Percentiles rank a stretch among this genome's conserved stretches.
Evolutionary conservation across 176 grass and related monocot species (phyloP).

Genomic region (Hordeum marinum): DNA sequence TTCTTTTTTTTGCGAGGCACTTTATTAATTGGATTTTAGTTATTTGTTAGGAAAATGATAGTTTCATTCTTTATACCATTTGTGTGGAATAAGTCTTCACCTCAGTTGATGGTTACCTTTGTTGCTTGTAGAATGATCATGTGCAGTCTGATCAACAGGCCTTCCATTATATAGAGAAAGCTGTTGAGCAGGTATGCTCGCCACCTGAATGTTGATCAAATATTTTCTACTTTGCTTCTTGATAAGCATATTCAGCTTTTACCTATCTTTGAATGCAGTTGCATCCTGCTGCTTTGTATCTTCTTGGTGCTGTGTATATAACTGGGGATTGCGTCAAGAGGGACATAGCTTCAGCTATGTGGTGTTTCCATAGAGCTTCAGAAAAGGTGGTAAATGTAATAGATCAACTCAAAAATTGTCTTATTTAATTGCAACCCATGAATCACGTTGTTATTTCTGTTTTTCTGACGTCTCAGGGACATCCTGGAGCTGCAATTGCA

Average conservation of each 20-base stretch:
- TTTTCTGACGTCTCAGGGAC: conserved; percentile 48
- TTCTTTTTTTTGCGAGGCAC: not conserved
- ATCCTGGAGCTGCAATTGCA: conserved; percentile 89
- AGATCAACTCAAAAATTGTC: not conserved
- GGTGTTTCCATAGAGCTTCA: conserved; percentile 96
- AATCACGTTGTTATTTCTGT: conserved; percentile 4
- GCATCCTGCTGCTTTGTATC: conserved; percentile 92
- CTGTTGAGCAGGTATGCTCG: conserved; percentile 76
- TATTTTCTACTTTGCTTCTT: conserved; percentile 13
- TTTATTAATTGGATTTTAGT: not conserved
- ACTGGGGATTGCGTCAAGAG: conserved; percentile 88
- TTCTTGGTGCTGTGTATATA: conserved; percentile 92
- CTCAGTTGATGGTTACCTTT: conserved; percentile 14
- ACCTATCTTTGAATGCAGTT: conserved; percentile 49
- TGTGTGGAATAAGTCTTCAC: not conserved
- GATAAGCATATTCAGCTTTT: not conserved
- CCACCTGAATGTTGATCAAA: not conserved
- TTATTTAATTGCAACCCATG: conserved; percentile 1
- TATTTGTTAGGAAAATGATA: not conserved
- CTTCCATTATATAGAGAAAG: conserved; percentile 93
- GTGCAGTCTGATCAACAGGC: conserved; percentile 88
- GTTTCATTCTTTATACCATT: not conserved
- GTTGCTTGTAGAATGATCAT: conserved; percentile 63
- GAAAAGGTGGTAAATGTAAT: conserved; percentile 54
- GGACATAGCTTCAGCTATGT: conserved; percentile 82